These are phyloP conservation scores for Lenwebbia sp. DNA, from an alignment of 345 rosid genomes.

Conservation along the genomic window DNA sequence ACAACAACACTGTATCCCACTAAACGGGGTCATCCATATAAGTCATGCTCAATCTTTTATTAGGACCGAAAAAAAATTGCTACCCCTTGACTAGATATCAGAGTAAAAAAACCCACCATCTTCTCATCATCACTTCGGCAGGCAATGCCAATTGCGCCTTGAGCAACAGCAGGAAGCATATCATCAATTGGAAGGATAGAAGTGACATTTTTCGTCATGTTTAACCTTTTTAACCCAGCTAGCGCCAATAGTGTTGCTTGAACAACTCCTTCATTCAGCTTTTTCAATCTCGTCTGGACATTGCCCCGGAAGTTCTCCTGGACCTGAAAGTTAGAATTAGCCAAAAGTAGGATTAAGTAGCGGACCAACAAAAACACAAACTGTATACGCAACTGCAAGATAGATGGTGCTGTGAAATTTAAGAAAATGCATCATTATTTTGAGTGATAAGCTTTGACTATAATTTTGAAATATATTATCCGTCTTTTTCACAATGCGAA, in stretches of 20 bases:
- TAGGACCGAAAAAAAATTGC: neutral
- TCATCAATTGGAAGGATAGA: constrained; percentile 66
- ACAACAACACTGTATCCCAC: neutral
- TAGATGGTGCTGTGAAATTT: neutral
- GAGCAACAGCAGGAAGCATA: constrained; percentile 99
- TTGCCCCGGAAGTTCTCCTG: constrained; percentile 88
- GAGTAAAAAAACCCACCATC: constrained; percentile 43
- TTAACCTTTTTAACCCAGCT: constrained; percentile 90
- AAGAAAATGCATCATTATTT: neutral
- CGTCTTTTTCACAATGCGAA: neutral
- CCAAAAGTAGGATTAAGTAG: constrained; percentile 1
- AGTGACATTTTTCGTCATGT: constrained; percentile 83
- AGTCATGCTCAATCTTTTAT: neutral
- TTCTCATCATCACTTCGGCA: constrained; percentile 72
- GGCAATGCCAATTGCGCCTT: constrained; percentile 98
- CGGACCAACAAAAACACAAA: neutral
- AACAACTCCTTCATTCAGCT: constrained; percentile 79
- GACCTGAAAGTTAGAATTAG: constrained; percentile 39
- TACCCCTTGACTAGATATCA: neutral
- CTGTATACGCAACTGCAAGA: neutral
- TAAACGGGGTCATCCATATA: neutral
- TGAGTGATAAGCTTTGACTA: neutral
- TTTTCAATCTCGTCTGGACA: constrained; percentile 85
- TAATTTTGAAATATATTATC: neutral
- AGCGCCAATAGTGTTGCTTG: constrained; percentile 87